A percentile compares a stretch with the other conserved stretches of the same genome.
Evolutionary conservation across 2,329 filamentous ascomycete species (phyloP).

Genomic region (Penicillium rolfsii): DNA sequence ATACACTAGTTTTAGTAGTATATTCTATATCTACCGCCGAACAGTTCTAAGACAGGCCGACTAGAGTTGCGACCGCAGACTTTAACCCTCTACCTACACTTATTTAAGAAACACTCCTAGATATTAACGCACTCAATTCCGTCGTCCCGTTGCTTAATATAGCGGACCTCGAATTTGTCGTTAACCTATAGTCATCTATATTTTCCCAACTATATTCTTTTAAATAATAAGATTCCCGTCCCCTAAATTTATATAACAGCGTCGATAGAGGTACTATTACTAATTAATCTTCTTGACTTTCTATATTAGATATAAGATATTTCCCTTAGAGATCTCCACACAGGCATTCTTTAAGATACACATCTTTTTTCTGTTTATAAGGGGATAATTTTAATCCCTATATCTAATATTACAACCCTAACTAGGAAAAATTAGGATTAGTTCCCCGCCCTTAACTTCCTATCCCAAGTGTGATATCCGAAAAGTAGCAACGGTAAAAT

Average conservation of each 20-base stretch:
- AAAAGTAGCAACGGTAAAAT: background rate
- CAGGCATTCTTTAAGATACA: background rate
- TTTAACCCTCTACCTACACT: background rate
- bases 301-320: background rate
- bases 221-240: background rate
- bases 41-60: background rate
- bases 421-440: background rate
- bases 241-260: background rate
- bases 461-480: background rate
- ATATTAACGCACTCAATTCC: background rate
- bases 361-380: background rate
- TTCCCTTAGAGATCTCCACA: background rate
- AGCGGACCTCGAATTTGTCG: background rate
- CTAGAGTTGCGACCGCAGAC: background rate
- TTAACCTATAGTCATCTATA: background rate
- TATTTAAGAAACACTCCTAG: background rate
- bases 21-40: background rate
- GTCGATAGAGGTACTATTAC: background rate
- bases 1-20: background rate
- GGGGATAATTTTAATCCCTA: background rate
- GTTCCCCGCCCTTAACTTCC: background rate
- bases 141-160: background rate
- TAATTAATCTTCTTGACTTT: background rate
- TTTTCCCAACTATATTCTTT: background rate
- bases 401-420: background rate